A percentile compares a stretch with the other conserved stretches of the same genome.
phyloP scores from a whole-genome alignment of 177 flowering plant genomes.

The Vitis hybrid region DNA sequence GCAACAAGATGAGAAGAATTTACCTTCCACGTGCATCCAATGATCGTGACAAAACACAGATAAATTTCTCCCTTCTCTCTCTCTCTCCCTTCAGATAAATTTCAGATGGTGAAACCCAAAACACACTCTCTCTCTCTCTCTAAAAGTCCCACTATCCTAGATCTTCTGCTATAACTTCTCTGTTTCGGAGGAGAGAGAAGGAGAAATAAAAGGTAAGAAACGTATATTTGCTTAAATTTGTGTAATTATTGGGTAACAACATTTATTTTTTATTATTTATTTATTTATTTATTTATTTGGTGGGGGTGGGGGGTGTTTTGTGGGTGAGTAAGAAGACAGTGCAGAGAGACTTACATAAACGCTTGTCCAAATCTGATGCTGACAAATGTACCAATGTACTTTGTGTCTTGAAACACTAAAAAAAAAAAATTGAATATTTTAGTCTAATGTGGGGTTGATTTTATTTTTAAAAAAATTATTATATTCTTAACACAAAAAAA shows the following conservation, averaged over 20 bases:
- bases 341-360: slow-evolving; percentile 6
- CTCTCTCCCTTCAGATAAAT: slow-evolving; percentile 19
- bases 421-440: not conserved
- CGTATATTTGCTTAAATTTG: no score
- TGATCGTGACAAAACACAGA: slow-evolving; percentile 38
- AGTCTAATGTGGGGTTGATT: not conserved
- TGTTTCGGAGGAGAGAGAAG: not conserved
- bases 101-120: not conserved
- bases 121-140: not conserved
- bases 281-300: no score
- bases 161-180: not conserved
- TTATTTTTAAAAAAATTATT: not conserved
- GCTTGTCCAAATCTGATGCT: slow-evolving; percentile 18
- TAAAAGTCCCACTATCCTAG: slow-evolving; percentile 9
- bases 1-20: slow-evolving; percentile 23
- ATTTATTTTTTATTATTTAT: no score
- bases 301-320: no score
- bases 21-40: slow-evolving; percentile 45
- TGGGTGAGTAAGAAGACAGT: not conserved
- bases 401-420: slow-evolving; percentile 9
- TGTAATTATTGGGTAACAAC: no score
- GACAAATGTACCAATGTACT: slow-evolving; percentile 16
- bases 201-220: not conserved
- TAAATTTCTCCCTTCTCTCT: slow-evolving; percentile 16
- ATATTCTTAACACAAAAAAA: not conserved